A percentile compares a stretch with the other conserved stretches of the same genome.
Conservation (phyloP, 495 filamentous ascomycete species). For the Neurospora sp. region DNA sequence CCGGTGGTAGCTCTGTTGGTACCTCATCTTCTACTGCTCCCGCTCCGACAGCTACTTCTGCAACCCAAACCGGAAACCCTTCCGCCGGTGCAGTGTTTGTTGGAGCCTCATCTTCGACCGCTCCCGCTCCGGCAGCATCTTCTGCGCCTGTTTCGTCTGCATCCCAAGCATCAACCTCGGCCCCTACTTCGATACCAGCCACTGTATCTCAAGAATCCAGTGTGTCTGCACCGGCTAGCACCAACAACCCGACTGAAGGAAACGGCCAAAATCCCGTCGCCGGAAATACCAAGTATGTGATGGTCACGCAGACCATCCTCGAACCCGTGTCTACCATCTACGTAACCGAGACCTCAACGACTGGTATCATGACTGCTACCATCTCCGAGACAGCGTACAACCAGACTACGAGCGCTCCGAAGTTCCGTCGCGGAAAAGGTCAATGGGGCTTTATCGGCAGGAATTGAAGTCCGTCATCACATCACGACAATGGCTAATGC, state of each 20-base stretch:
- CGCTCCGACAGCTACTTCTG: background rate
- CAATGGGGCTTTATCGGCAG: background rate
- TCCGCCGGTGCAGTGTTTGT: background rate
- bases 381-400: background rate
- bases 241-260: background rate
- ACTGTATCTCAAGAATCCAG: background rate
- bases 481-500: background rate
- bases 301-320: conserved; percentile 15
- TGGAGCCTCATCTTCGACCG: background rate
- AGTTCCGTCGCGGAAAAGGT: background rate
- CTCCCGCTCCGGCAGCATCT: background rate
- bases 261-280: background rate
- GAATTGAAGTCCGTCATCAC: background rate
- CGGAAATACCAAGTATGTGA: background rate
- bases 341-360: conserved; percentile 3
- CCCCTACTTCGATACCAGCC: background rate
- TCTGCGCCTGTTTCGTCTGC: background rate
- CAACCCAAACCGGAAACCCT: background rate
- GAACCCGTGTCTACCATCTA: conserved; percentile 13
- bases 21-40: background rate
- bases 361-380: background rate
- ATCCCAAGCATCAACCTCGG: background rate
- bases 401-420: background rate
- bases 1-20: background rate
- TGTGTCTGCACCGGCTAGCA: background rate